Conservation (phyloP, 2,329 filamentous ascomycete species). For the Talaromyces sp. region DNA sequence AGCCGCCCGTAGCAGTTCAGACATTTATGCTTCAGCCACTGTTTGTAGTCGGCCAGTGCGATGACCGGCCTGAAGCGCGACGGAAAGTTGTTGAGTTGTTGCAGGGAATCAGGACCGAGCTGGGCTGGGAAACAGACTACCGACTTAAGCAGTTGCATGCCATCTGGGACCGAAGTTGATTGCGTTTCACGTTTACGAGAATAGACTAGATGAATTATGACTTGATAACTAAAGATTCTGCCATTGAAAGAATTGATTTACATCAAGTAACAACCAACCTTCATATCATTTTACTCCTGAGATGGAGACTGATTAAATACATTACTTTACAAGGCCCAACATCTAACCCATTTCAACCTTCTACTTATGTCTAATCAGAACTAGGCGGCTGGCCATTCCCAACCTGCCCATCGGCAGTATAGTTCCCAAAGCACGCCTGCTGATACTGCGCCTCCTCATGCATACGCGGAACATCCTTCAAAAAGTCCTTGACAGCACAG, state of each 20-base stretch:
- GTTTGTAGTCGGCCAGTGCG: slow-evolving; percentile 55
- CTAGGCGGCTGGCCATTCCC: slow-evolving; percentile 17
- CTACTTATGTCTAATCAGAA: not conserved
- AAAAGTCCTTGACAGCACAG: slow-evolving; percentile 22
- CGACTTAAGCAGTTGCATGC: slow-evolving; percentile 44
- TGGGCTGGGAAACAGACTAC: slow-evolving; percentile 56
- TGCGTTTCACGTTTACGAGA: not conserved
- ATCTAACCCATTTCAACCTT: not conserved
- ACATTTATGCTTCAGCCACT: slow-evolving; percentile 55
- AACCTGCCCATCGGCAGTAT: slow-evolving; percentile 20
- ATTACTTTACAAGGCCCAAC: not conserved
- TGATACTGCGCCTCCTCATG: slow-evolving; percentile 24
- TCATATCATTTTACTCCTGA: not conserved
- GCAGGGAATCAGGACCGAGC: slow-evolving; percentile 53
- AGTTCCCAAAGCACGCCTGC: slow-evolving; percentile 25
- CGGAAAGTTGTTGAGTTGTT: slow-evolving; percentile 51
- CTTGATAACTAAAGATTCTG: not conserved
- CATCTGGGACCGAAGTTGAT: slow-evolving; percentile 21
- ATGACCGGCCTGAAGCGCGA: slow-evolving; percentile 48
- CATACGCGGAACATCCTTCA: slow-evolving; percentile 18
- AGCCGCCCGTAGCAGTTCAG: slow-evolving; percentile 52
- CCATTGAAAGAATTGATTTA: not conserved
- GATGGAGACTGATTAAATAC: not conserved
- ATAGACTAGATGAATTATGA: not conserved
- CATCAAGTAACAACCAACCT: not conserved